Base-by-base conservation (phyloP, 495 filamentous ascomycete genomes). In the Podospora pseudoanserina region DNA sequence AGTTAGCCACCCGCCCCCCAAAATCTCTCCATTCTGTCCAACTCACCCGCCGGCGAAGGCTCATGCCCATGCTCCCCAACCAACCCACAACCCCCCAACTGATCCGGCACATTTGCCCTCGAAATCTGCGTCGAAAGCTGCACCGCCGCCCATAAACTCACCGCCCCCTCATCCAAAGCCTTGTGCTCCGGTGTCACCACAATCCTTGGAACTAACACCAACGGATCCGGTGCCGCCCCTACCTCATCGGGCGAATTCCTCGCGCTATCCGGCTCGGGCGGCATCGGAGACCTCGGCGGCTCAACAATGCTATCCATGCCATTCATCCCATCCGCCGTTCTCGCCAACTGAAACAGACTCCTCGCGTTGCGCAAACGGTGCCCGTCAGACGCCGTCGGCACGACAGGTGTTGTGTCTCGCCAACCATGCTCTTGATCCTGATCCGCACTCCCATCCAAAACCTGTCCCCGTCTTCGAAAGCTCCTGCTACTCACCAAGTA, bases 161-260 rank as follows among this genome's bases (percentile, higher is more conserved):
- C 71, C 32, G 65, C 68, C 6, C 67, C 74, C 18, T 75, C 72
- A 27, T 79, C 72, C 1, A 83, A 67, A n/a, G 77, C 76, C 9
- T 85, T 83, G 76, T 77, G 77, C 64, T 87, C 88, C 0, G 88
- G 85, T 3, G 77, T 86, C 32, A 83, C 78, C 1, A 74, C 71
- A 26, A 84, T 78, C 18, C 78, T 70, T 15, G 78, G 83, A 34
- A 78, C 73, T 19, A 84, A 75, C 7, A 83, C 65, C 27, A 75
- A 76, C 0, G 76, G 75, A 19, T 77, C 76, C 16, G 39, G 44
- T 18, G 54, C 27, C 27, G 16, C n/a, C 16, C 34, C 9, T 18
- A n/a, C 49, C 4, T 11, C 15, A 23, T 32, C 27, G 56, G 11
- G 34, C 26, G 65, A 30, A 18, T 55, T 49, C 23, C 55, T 63